Evolutionary conservation across 768 basidiomycete species (phyloP).

Genomic region (Pulveroboletus sp.): DNA sequence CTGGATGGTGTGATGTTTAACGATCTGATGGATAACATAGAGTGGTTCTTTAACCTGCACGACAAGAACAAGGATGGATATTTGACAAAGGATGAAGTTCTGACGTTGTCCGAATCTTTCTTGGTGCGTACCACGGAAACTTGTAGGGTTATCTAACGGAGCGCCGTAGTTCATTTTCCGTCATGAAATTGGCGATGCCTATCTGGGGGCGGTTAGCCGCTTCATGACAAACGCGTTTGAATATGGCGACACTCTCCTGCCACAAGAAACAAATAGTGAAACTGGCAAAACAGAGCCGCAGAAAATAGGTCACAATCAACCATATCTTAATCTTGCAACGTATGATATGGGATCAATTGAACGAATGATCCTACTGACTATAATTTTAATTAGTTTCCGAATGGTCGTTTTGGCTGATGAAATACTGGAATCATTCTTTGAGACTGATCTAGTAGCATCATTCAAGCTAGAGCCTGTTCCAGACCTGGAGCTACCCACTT

Average conservation of each 20-base stretch:
- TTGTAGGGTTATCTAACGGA: conserved; percentile 2
- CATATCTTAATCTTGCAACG: conserved; percentile 91
- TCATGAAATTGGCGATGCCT: conserved; percentile 93
- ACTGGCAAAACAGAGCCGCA: conserved; percentile 40
- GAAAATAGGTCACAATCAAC: conserved; percentile 68
- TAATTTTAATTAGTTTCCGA: conserved; percentile 63
- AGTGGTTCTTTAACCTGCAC: conserved; percentile 97
- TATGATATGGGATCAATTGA: conserved; percentile 30
- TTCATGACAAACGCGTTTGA: conserved; percentile 99
- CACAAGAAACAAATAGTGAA: conserved; percentile 32
- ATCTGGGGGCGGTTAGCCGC: conserved; percentile 91
- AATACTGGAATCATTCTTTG: conserved; percentile 94
- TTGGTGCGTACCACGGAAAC: conserved; percentile 45
- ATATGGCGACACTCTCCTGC: conserved; percentile 90
- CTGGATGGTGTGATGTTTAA: conserved; percentile 92
- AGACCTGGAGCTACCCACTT: conserved; percentile 58
- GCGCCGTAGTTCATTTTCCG: conserved; percentile 90
- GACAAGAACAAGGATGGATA: conserved; percentile 96
- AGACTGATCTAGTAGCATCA: conserved; percentile 82
- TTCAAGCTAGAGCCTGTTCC: conserved; percentile 75
- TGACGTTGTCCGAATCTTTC: conserved; percentile 91
- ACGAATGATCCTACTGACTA: conserved; percentile 8
- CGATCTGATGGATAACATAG: conserved; percentile 97
- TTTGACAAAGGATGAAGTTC: conserved; percentile 92
- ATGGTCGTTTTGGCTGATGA: conserved; percentile 99